A percentile compares a stretch with the other conserved stretches of the same genome.
These are phyloP conservation scores for Celoporthe dispersa DNA, from an alignment of 2,329 filamentous ascomycete species.

Conservation along the genomic window DNA sequence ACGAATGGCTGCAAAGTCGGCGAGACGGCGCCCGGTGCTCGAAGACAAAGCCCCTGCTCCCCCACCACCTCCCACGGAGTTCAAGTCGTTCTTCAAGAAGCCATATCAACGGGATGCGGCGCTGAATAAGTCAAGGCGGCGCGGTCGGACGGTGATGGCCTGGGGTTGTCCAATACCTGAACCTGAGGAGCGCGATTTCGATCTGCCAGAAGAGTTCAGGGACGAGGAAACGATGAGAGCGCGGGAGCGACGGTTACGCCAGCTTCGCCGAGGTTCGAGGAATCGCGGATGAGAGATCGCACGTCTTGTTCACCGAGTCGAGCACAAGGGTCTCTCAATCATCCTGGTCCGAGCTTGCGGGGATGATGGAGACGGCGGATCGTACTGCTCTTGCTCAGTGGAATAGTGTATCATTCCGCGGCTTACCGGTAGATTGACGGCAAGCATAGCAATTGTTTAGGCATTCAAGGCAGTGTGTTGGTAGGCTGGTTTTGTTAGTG, in stretches of 20 bases:
- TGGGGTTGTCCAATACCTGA: conserved; percentile 86
- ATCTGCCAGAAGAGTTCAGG: conserved; percentile 68
- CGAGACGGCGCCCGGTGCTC: conserved; percentile 37
- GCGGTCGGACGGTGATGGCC: conserved; percentile 71
- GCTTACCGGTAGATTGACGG: conserved; percentile 11
- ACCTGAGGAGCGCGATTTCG: conserved; percentile 71
- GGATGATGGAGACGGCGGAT: conserved; percentile 1
- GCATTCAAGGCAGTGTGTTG: conserved; percentile 9
- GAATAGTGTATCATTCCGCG: not conserved
- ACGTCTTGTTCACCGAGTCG: not conserved
- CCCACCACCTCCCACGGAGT: conserved; percentile 58
- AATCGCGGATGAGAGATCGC: conserved; percentile 23
- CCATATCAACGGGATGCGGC: conserved; percentile 79
- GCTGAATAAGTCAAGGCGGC: conserved; percentile 71
- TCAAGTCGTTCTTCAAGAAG: conserved; percentile 87
- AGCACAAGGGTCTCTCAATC: not conserved
- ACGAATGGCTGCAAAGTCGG: conserved; percentile 42
- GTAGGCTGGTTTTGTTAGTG: conserved; percentile 1
- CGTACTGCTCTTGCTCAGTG: conserved; percentile 5
- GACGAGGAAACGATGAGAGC: conserved; percentile 60
- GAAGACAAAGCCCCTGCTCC: conserved; percentile 34
- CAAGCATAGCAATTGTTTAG: conserved; percentile 4
- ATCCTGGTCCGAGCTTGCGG: not conserved
- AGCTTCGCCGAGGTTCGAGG: conserved; percentile 46
- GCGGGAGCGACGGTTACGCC: conserved; percentile 66